A percentile compares a stretch with the other conserved stretches of the same genome.
Conservation (phyloP, 306 rosid species). For the Rosa persica region DNA sequence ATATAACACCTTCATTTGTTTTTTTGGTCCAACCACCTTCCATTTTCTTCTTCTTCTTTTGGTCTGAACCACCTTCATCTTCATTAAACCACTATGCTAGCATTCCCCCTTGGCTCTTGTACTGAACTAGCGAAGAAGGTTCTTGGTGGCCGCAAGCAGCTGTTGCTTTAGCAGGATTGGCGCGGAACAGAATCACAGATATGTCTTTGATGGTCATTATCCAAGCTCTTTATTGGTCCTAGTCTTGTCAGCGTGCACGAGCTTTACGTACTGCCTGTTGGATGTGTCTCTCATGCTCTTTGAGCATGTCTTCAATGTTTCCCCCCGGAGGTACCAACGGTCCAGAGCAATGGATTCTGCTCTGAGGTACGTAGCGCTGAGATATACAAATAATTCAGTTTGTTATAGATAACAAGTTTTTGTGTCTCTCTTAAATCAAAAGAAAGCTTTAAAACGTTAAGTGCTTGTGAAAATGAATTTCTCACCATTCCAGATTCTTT, state of each 20-base stretch:
- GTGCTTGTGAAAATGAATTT: slow-evolving; percentile 9
- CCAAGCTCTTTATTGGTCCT: slow-evolving; percentile 30
- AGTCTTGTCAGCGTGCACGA: slow-evolving; percentile 34
- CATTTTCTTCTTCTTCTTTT: background rate
- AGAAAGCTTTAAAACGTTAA: background rate
- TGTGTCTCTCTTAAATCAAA: background rate
- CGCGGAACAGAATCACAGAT: background rate
- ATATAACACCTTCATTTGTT: slow-evolving; percentile 18
- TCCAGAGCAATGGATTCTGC: slow-evolving; percentile 86
- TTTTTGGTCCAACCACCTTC: background rate
- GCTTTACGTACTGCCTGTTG: slow-evolving; percentile 91
- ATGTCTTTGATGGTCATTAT: background rate
- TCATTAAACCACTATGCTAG: slow-evolving; percentile 11
- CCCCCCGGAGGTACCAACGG: slow-evolving; percentile 78
- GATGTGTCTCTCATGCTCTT: slow-evolving; percentile 84
- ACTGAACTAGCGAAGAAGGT: background rate
- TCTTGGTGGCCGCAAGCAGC: background rate
- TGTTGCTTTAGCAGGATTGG: slow-evolving; percentile 22
- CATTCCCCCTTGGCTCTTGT: background rate
- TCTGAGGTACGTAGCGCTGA: slow-evolving; percentile 59
- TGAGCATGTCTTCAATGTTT: slow-evolving; percentile 82
- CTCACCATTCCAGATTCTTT: slow-evolving; percentile 52
- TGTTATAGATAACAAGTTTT: background rate
- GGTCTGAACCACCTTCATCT: slow-evolving; percentile 19
- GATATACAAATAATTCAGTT: slow-evolving; percentile 12